phyloP scores from a whole-genome alignment of 1,139 yeast species.

The Meyerozyma athensensis region DNA sequence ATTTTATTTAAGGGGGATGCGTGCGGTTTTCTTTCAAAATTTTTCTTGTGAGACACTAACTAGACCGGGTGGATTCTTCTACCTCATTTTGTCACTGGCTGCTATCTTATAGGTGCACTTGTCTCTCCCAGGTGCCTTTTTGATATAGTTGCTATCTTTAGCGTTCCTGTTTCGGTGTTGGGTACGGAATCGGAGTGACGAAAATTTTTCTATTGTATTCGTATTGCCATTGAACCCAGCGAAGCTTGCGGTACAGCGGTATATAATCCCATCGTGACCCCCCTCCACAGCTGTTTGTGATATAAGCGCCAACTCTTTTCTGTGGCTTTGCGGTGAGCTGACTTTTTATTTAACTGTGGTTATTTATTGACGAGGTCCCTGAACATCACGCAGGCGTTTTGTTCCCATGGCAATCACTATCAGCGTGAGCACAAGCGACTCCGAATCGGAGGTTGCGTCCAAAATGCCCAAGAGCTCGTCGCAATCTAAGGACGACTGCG shows the following conservation, averaged over 20 bases:
- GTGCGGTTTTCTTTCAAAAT: too few species aligned
- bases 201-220: slow-evolving; percentile 1
- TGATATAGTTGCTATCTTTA: not conserved
- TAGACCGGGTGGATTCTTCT: too few species aligned
- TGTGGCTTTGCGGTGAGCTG: too few species aligned
- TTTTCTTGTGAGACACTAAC: too few species aligned
- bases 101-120: too few species aligned
- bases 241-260: too few species aligned
- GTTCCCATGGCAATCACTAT: slow-evolving; percentile 2
- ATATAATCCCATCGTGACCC: not conserved
- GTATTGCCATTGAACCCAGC: too few species aligned
- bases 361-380: too few species aligned
- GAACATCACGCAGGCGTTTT: too few species aligned
- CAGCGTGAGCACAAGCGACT: not conserved
- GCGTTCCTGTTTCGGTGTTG: slow-evolving; percentile 1
- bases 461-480: not conserved
- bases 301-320: not conserved
- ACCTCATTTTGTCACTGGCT: too few species aligned
- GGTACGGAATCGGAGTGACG: slow-evolving; percentile 2
- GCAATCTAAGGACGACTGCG: not conserved
- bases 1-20: slow-evolving; percentile 2
- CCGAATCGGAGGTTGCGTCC: not conserved
- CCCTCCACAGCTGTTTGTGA: not conserved
- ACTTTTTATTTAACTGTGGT: too few species aligned
- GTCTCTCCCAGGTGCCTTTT: too few species aligned